phyloP scores from a whole-genome alignment of 192 early-diverging fungal species.

The Backusella mclennaniae region DNA sequence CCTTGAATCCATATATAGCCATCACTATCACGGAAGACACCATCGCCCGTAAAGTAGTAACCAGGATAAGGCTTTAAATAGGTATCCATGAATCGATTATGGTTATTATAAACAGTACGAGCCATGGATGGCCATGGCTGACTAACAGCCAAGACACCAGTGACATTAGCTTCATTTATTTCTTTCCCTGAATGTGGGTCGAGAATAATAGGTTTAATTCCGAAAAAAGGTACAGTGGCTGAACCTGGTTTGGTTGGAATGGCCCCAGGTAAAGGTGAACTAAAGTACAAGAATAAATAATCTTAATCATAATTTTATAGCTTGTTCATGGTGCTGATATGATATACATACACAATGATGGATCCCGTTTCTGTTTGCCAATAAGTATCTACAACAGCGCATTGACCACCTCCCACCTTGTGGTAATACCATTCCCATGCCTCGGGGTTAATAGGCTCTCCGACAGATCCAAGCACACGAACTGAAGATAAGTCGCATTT shows the following conservation, averaged over 20 bases:
- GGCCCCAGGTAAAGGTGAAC: slow-evolving; percentile 81
- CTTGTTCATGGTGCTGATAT: neutral
- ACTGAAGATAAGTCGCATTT: slow-evolving; percentile 79
- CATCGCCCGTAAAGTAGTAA: slow-evolving; percentile 97
- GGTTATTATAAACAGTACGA: slow-evolving; percentile 91
- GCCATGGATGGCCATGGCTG: slow-evolving; percentile 91
- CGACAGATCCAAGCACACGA: slow-evolving; percentile 90
- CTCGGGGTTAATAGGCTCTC: slow-evolving; percentile 97
- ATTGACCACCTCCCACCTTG: slow-evolving; percentile 79
- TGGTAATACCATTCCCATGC: slow-evolving; percentile 97
- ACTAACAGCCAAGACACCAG: slow-evolving; percentile 87
- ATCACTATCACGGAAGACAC: slow-evolving; percentile 85
- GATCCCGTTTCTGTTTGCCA: slow-evolving; percentile 96
- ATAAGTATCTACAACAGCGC: slow-evolving; percentile 97
- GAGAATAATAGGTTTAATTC: slow-evolving; percentile 82
- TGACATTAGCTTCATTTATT: slow-evolving; percentile 76
- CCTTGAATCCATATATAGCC: slow-evolving; percentile 96
- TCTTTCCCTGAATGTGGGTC: slow-evolving; percentile 85
- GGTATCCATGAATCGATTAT: slow-evolving; percentile 89
- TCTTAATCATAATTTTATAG: neutral
- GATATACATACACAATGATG: slow-evolving; percentile 59
- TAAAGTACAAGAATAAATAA: neutral
- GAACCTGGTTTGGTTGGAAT: slow-evolving; percentile 93
- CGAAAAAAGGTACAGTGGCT: slow-evolving; percentile 96
- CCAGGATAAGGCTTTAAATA: slow-evolving; percentile 88